A percentile compares a stretch with the other conserved stretches of the same genome.
Evolutionary conservation across 1,284 basidiomycete species (phyloP).

Genomic region (Apiotrichum gracile): DNA sequence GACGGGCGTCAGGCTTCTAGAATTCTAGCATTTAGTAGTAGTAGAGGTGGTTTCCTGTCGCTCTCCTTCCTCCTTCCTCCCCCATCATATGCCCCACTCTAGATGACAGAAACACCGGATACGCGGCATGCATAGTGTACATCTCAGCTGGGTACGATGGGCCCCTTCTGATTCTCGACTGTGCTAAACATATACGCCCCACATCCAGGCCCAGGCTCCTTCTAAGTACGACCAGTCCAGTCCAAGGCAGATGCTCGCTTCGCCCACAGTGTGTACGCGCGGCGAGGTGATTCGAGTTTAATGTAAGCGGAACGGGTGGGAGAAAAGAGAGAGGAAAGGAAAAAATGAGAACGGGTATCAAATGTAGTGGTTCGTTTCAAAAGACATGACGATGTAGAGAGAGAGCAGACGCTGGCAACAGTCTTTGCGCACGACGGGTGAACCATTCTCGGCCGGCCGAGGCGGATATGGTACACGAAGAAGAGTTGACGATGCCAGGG

Average conservation of each 20-base stretch:
- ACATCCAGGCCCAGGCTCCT: background rate
- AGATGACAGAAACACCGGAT: background rate
- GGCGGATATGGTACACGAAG: conserved; percentile 8
- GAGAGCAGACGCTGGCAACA: background rate
- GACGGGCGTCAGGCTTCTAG: no score
- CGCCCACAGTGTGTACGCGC: background rate
- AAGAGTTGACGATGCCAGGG: conserved; percentile 4
- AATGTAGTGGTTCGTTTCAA: conserved; percentile 6
- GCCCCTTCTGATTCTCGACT: background rate
- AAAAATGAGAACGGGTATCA: conserved; percentile 7
- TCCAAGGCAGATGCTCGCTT: background rate
- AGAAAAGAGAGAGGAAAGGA: background rate
- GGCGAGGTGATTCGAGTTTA: background rate
- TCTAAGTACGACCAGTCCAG: background rate
- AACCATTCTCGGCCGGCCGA: conserved; percentile 8
- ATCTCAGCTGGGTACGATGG: conserved; percentile 7
- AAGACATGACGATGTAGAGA: conserved; percentile 1
- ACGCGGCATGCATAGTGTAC: conserved; percentile 22
- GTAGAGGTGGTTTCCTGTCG: background rate
- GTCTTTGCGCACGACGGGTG: background rate
- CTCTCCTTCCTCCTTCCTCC: background rate
- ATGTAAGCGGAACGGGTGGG: background rate
- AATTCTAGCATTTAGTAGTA: background rate
- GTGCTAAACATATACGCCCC: background rate
- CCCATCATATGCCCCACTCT: background rate